Base-by-base conservation (phyloP, 768 basidiomycete genomes). In the Suillus fuscotomentosus region DNA sequence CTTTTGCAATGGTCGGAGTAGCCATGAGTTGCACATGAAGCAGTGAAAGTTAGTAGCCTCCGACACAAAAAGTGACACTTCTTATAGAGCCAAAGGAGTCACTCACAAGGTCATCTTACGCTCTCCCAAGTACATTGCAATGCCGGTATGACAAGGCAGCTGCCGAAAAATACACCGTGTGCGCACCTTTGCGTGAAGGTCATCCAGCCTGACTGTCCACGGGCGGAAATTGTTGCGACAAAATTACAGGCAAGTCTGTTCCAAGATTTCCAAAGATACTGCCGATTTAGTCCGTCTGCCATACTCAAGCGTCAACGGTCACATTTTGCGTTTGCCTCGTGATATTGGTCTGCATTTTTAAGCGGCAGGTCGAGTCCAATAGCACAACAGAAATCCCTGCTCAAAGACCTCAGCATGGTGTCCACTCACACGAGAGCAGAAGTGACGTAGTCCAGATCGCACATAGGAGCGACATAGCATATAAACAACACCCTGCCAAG, bases 401-500 rank as follows among this genome's bases (percentile, higher is more conserved):
- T 42, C 5, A 22, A 57, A 41, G 39, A 57, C 38, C 39, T 57
- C 24, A 59, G 17, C 27, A 59, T 38, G 24, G 27, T 42, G 57
- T 17, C 17, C 41, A 42, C 41, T 59, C 24, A 59, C 41, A 59
- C 41, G 17, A 42, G 41, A 59, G 27, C 24, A 39, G 51, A 34
- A 41, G 39, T 27, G 15, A 39, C 15, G 39, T 24, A 17, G 56
- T 24, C 39, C 24, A 24, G 57, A 59, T 41, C 41, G 38, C 24
- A 54, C 6, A 59, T 31, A 31, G 57, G 41, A 27, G 50, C 34
- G 34, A 59, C 50, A 41, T 34, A 60, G 27, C 38, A 62, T 50
- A 39, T 60, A 38, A 57, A 36, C 51, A 62, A 38, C 45, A 39
- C 48, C 48, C 31, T 54, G 61, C 14, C n/a, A 60, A 36, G 60